Percentiles rank a stretch among this genome's conserved stretches.
These are phyloP conservation scores for Ogataea nitratoaversa DNA, from an alignment of 805 yeast genomes.

Conservation along the genomic window DNA sequence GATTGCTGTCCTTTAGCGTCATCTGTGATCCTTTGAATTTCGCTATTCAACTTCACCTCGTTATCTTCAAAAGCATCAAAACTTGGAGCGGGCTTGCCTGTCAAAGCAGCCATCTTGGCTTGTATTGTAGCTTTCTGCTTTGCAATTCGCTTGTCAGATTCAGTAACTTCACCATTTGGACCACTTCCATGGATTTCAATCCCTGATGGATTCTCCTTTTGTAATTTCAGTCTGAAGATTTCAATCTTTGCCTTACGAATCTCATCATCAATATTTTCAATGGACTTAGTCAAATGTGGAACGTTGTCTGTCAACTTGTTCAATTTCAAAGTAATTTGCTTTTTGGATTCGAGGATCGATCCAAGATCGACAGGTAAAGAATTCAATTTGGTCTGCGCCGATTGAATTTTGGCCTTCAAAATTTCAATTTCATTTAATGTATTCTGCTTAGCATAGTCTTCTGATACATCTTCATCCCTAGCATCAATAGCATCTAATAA, in stretches of 20 bases:
- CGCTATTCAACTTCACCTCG: constrained; percentile 50
- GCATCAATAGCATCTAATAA: constrained; percentile 68
- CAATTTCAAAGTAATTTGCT: constrained; percentile 52
- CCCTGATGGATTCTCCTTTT: constrained; percentile 63
- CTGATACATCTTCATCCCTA: constrained; percentile 46
- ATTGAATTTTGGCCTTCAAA: constrained; percentile 57
- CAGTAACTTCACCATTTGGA: constrained; percentile 81
- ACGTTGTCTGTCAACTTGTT: constrained; percentile 64
- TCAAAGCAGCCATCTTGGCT: constrained; percentile 88
- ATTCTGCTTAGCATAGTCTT: constrained; percentile 28
- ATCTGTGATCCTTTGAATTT: constrained; percentile 43
- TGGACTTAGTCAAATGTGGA: constrained; percentile 63
- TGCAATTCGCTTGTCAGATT: constrained; percentile 74
- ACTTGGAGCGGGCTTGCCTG: constrained; percentile 61
- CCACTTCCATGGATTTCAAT: constrained; percentile 76
- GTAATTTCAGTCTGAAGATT: constrained; percentile 50
- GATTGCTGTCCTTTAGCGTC: constrained; percentile 54
- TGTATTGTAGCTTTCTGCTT: constrained; percentile 72
- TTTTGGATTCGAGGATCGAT: constrained; percentile 42
- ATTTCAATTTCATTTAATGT: constrained; percentile 56
- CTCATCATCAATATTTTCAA: constrained; percentile 60
- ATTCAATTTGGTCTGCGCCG: constrained; percentile 38
- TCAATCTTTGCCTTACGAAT: constrained; percentile 66
- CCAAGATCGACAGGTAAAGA: constrained; percentile 20
- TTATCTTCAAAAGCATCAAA: constrained; percentile 47